These are phyloP conservation scores for Globisporangium recalcitrans DNA, from an alignment of 352 stramenopile genomes.

Conservation along the genomic window DNA sequence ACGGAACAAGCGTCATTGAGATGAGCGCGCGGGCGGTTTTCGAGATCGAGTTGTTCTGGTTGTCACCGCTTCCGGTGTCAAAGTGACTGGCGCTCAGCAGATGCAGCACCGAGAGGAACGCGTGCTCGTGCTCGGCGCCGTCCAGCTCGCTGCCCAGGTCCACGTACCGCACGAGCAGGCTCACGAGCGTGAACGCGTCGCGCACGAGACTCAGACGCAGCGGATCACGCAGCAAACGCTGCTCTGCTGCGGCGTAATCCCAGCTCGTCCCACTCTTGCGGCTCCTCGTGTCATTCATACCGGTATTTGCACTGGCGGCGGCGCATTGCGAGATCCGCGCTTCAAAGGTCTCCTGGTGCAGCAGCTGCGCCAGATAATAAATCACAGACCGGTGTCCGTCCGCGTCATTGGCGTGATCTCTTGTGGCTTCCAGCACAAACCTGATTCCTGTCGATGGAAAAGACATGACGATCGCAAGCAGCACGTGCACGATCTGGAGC, in stretches of 20 bases:
- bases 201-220: conserved; percentile 37
- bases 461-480: conserved; percentile 45
- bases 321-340: conserved; percentile 25
- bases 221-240: conserved; percentile 23
- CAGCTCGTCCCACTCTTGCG: background rate
- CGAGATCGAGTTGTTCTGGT: conserved; percentile 35
- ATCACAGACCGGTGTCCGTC: conserved; percentile 54
- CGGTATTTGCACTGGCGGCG: background rate
- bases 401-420: conserved; percentile 35
- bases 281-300: background rate
- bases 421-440: conserved; percentile 71
- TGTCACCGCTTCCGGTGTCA: conserved; percentile 2
- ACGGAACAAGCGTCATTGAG: conserved; percentile 6
- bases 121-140: conserved; percentile 44
- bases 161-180: conserved; percentile 61
- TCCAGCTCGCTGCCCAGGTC: conserved; percentile 50
- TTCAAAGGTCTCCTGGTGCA: conserved; percentile 59
- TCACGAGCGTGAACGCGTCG: conserved; percentile 54
- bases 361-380: conserved; percentile 55
- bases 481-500: conserved; percentile 50
- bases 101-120: conserved; percentile 52
- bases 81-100: conserved; percentile 35
- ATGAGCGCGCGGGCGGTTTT: conserved; percentile 45
- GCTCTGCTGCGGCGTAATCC: conserved; percentile 9
- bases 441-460: conserved; percentile 58